Percentiles rank a stretch among this genome's conserved stretches.
Evolutionary conservation across 2,329 filamentous ascomycete species (phyloP).

Genomic region (Botryosphaeria dothidea): DNA sequence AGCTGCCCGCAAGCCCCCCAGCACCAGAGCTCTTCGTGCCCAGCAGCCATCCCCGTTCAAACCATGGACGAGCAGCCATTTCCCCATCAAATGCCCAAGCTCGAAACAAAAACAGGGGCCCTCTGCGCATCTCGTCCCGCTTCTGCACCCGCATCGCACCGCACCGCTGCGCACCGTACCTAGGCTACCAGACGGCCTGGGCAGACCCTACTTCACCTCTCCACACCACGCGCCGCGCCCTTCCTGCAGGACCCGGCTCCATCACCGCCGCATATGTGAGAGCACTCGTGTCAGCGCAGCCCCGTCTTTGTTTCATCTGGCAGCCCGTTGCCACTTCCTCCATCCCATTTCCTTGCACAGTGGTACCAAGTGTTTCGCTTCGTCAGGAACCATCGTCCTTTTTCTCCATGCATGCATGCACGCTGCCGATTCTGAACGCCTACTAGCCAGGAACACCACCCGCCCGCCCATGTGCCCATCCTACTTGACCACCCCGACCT

Average conservation of each 20-base stretch:
- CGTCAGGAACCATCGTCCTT: constrained; percentile 32
- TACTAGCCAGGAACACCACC: constrained; percentile 18
- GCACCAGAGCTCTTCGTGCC: constrained; percentile 2
- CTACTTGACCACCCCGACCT: constrained; percentile 30
- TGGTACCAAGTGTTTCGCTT: constrained; percentile 30
- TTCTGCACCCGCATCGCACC: constrained; percentile 32
- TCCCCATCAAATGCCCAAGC: constrained; percentile 20
- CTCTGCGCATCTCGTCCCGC: constrained; percentile 27
- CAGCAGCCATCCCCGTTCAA: constrained; percentile 14
- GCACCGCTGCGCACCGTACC: constrained; percentile 33
- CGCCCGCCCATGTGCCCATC: constrained; percentile 25
- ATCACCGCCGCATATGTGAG: constrained; percentile 16
- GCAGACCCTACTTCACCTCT: constrained; percentile 16
- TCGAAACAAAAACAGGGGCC: constrained; percentile 31
- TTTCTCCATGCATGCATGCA: constrained; percentile 42
- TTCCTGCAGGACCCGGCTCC: constrained; percentile 4
- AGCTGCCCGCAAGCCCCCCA: constrained; percentile 4
- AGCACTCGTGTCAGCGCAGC: constrained; percentile 11
- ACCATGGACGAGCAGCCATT: constrained; percentile 15
- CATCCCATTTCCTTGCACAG: constrained; percentile 17
- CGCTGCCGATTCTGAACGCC: constrained; percentile 30
- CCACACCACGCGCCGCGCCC: constrained; percentile 7
- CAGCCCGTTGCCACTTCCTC: background rate
- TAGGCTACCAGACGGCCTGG: constrained; percentile 17
- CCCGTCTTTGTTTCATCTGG: constrained; percentile 17